Percentiles rank a stretch among this genome's conserved stretches.
These are phyloP conservation scores for Helichrysum umbraculigerum DNA, from an alignment of 129 eudicot species.

Conservation along the genomic window DNA sequence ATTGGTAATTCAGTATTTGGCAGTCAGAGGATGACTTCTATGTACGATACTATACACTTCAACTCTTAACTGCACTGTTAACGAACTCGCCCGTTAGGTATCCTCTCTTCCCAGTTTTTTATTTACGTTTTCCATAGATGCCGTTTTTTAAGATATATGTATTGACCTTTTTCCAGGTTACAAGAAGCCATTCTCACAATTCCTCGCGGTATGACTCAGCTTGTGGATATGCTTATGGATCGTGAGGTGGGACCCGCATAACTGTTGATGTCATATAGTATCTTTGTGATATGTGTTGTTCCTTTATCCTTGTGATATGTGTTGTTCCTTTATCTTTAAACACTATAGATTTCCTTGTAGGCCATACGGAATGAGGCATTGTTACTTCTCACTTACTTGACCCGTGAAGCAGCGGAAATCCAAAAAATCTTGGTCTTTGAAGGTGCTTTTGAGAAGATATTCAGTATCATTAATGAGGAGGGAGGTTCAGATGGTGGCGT, in stretches of 20 bases:
- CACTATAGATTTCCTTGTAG: conserved; percentile 35
- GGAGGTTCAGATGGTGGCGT: conserved; percentile 98
- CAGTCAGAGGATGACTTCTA: conserved; percentile 97
- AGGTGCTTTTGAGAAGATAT: conserved; percentile 95
- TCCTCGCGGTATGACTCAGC: conserved; percentile 86
- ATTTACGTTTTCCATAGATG: background rate
- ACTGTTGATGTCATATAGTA: background rate
- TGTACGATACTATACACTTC: conserved; percentile 86
- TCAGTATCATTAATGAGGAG: conserved; percentile 83
- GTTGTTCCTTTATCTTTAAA: background rate
- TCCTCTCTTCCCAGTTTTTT: background rate
- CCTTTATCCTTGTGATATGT: background rate
- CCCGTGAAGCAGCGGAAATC: conserved; percentile 94
- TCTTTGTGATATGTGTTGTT: background rate
- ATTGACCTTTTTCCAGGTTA: conserved; percentile 52
- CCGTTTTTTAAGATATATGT: background rate
- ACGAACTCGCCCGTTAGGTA: conserved; percentile 80
- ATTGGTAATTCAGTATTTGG: conserved; percentile 29
- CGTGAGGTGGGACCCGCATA: conserved; percentile 66
- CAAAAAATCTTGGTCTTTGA: conserved; percentile 95
- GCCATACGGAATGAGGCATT: conserved; percentile 93
- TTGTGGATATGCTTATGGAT: conserved; percentile 98
- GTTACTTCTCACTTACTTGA: conserved; percentile 83
- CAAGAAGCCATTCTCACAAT: conserved; percentile 88
- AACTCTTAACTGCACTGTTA: conserved; percentile 78